These are phyloP conservation scores for Penicillium fimorum DNA, from an alignment of 495 filamentous ascomycete species.

Conservation along the genomic window DNA sequence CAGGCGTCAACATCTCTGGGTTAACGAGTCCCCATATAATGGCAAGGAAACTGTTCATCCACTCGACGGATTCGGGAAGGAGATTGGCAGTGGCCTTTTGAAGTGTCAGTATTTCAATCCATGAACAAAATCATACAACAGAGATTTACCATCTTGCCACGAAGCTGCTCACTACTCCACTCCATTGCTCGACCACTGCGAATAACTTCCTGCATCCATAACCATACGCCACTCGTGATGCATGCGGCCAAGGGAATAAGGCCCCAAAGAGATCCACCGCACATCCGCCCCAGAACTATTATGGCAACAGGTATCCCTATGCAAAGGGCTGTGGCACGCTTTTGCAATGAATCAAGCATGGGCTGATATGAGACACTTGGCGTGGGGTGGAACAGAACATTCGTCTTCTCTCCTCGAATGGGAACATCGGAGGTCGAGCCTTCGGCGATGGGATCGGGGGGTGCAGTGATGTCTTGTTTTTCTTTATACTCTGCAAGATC, in stretches of 20 bases:
- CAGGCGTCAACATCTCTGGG: conserved; percentile 82
- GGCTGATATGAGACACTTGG: conserved; percentile 82
- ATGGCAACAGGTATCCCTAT: conserved; percentile 67
- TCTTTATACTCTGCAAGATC: conserved; percentile 71
- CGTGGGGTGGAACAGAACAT: conserved; percentile 93
- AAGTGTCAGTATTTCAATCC: conserved; percentile 18
- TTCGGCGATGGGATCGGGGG: conserved; percentile 77
- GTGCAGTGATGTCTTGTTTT: conserved; percentile 86
- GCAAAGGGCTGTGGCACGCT: conserved; percentile 64
- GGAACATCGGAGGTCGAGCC: conserved; percentile 88
- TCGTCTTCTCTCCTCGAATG: conserved; percentile 93
- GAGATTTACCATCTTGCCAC: conserved; percentile 70
- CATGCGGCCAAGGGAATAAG: conserved; percentile 69
- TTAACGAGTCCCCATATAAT: conserved; percentile 88
- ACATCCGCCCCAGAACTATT: conserved; percentile 71
- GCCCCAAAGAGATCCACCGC: conserved; percentile 73
- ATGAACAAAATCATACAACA: not conserved
- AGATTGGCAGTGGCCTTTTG: conserved; percentile 71
- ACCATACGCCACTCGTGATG: conserved; percentile 70
- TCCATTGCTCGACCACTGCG: conserved; percentile 78
- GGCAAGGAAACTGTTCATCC: conserved; percentile 84
- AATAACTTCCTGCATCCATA: conserved; percentile 87
- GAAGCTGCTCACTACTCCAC: conserved; percentile 81
- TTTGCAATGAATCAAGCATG: conserved; percentile 76
- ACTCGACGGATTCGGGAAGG: conserved; percentile 89